These are phyloP conservation scores for Auxenochlorella pyrenoidosa DNA, from an alignment of 139 green algal genomes.

Conservation along the genomic window DNA sequence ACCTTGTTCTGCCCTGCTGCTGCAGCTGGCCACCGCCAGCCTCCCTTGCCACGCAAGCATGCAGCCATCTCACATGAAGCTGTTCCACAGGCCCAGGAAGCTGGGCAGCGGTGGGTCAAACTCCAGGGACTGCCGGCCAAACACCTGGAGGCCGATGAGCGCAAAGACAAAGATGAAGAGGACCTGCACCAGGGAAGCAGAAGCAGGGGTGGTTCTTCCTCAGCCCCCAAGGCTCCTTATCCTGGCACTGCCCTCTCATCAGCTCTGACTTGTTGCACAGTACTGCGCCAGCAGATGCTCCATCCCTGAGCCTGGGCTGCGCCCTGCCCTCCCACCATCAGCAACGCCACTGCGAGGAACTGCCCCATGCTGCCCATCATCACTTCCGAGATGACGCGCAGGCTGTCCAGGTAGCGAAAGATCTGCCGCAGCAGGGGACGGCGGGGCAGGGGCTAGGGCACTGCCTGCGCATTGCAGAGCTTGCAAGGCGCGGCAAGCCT, in stretches of 20 bases:
- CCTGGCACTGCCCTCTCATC: too few species aligned
- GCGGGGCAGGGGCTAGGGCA: too few species aligned
- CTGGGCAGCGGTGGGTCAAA: slow-evolving; percentile 61
- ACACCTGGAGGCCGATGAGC: slow-evolving; percentile 86
- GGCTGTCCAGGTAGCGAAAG: slow-evolving; percentile 70
- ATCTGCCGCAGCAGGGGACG: neutral
- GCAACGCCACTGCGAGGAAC: slow-evolving; percentile 79
- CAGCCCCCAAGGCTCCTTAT: too few species aligned
- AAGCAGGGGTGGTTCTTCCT: neutral
- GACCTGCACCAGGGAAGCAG: neutral
- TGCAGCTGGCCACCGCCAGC: too few species aligned
- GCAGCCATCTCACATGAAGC: slow-evolving; percentile 35
- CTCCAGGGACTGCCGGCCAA: slow-evolving; percentile 19
- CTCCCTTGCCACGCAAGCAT: too few species aligned
- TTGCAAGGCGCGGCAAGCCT: too few species aligned
- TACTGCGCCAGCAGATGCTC: too few species aligned
- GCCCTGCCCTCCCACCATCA: slow-evolving; percentile 52
- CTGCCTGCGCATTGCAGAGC: too few species aligned
- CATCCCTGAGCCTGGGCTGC: too few species aligned
- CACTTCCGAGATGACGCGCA: slow-evolving; percentile 78
- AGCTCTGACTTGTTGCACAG: too few species aligned
- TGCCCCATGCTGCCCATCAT: slow-evolving; percentile 65
- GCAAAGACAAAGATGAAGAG: slow-evolving; percentile 86
- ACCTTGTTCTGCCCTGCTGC: too few species aligned
- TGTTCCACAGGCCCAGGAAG: slow-evolving; percentile 76